Base-by-base conservation (phyloP, 139 green algal species). In the Chlamydomonas schloesseri region DNA sequence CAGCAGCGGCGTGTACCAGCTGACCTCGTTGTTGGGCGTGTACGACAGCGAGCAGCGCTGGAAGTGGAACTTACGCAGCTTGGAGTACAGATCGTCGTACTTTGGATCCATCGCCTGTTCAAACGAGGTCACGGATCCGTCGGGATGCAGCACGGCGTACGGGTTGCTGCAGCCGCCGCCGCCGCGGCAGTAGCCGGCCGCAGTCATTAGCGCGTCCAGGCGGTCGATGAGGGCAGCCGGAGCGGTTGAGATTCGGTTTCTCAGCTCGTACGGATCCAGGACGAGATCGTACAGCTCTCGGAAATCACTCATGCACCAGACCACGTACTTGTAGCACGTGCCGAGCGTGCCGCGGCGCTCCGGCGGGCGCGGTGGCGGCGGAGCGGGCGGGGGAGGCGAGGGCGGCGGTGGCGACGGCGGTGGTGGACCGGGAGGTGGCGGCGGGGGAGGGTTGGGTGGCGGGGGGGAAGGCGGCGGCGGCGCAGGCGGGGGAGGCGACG, bases 271-370 rank as follows among this genome's bases (percentile, higher is more conserved):
- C 26, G 82, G 82, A 50, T 88, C 82, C 58, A 88, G 82, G 13
- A 82, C 72, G 58, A 88, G 82, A 58, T 88, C 82, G 82, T 88
- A 88, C 71, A 88, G 71, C 71, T 88, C 82, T 17, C 23, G 34
- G 71, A 72, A 73, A 10, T 62, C 58, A 53, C 28, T 58, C 53
- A 80, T 76, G 71, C 82, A 88, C 42, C 42, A 82, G 28, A 87
- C 70, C 28, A 73, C 71, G 71, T 87, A 87, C 36, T 87, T 87
- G 81, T 87, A 87, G 81, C 81, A 87, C 33, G 81, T 87, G 42
- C 77, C 77, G 24, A 71, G 24, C 34, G 53, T 57, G 28, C 62
- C 62, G 1, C 77, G 77, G 20, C 15, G 20, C 62, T 83, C 77
- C 5, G 62, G 77, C 14, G 77, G 62, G 5, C 62, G 62, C 36